Percentiles rank a stretch among this genome's conserved stretches.
Evolutionary conservation across 2,329 filamentous ascomycete genomes (phyloP).

Genomic region (Pleurostoma richardsiae): DNA sequence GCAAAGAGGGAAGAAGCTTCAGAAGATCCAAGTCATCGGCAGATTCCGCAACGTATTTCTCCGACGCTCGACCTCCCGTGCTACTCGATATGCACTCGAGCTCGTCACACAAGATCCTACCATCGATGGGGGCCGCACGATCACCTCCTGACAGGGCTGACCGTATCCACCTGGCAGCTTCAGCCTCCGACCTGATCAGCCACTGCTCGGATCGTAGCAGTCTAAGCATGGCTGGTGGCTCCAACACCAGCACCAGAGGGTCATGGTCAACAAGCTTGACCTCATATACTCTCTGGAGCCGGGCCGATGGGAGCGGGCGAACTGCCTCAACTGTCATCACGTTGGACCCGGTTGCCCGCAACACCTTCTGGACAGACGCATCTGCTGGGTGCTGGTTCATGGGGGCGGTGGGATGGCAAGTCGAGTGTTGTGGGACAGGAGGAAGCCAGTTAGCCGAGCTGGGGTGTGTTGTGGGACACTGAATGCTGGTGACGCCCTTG

Average conservation of each 20-base stretch:
- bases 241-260: constrained; percentile 33
- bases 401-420: constrained; percentile 5
- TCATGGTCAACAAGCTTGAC: constrained; percentile 35
- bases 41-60: background rate
- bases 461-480: constrained; percentile 21
- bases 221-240: constrained; percentile 34
- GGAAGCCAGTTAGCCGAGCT: constrained; percentile 17
- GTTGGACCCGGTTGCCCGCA: constrained; percentile 22
- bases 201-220: constrained; percentile 42
- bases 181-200: constrained; percentile 37
- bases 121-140: background rate
- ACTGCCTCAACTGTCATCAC: constrained; percentile 25
- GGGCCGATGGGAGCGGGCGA: constrained; percentile 25
- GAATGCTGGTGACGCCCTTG: constrained; percentile 16
- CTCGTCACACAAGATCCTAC: background rate
- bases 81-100: background rate
- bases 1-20: constrained; percentile 30
- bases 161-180: constrained; percentile 39
- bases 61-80: background rate
- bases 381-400: constrained; percentile 27
- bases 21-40: constrained; percentile 15
- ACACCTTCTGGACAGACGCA: constrained; percentile 26
- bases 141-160: constrained; percentile 6
- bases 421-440: constrained; percentile 17
- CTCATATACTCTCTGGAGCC: constrained; percentile 35